phyloP scores from a whole-genome alignment of 768 basidiomycete genomes.

The Auriscalpium orientale region DNA sequence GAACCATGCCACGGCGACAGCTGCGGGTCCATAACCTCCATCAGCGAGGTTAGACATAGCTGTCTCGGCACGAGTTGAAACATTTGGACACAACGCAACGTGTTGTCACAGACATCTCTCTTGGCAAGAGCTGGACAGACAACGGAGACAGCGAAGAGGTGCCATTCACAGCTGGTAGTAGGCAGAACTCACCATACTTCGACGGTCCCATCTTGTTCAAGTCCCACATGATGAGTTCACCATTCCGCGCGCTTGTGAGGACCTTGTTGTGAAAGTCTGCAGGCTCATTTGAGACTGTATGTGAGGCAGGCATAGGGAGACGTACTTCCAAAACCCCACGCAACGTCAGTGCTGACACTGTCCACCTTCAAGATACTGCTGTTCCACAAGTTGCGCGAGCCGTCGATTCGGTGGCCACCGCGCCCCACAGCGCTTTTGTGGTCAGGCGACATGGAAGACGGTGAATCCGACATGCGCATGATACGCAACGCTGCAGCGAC shows the following conservation, averaged over 20 bases:
- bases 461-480: slow-evolving; percentile 46
- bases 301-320: slow-evolving; percentile 6
- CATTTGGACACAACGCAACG: no score
- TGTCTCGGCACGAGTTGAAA: no score
- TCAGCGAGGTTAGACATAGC: no score
- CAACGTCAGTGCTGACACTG: slow-evolving; percentile 70
- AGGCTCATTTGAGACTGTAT: background rate
- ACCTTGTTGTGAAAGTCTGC: slow-evolving; percentile 69
- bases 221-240: slow-evolving; percentile 82
- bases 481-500: slow-evolving; percentile 20
- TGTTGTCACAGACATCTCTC: no score
- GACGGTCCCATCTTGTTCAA: slow-evolving; percentile 54
- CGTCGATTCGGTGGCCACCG: slow-evolving; percentile 63
- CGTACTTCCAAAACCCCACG: slow-evolving; percentile 69
- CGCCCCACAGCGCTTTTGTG: slow-evolving; percentile 49
- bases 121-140: no score
- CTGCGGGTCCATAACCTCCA: no score
- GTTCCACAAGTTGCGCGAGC: slow-evolving; percentile 72
- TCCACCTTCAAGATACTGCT: slow-evolving; percentile 73
- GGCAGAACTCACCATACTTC: slow-evolving; percentile 61
- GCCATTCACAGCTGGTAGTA: background rate
- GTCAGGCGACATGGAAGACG: slow-evolving; percentile 24
- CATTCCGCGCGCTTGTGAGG: slow-evolving; percentile 72
- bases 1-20: no score
- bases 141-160: background rate